Percentiles rank a stretch among this genome's conserved stretches.
These are phyloP conservation scores for Dalbergia cochinchinensis DNA, from an alignment of 306 rosid genomes.

Conservation along the genomic window DNA sequence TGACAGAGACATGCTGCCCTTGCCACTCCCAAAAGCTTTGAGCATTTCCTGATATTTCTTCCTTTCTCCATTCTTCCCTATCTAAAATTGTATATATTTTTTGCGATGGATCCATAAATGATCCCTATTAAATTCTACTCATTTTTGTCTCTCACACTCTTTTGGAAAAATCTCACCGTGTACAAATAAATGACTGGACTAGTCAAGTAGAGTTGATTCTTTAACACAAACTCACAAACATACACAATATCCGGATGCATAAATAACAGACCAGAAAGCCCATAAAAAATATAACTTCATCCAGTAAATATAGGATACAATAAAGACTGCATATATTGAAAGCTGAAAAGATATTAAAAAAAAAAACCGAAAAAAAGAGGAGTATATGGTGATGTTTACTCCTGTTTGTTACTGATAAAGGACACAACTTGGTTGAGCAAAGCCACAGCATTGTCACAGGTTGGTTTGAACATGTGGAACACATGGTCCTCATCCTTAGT, in stretches of 20 bases:
- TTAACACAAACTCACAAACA: too few relatives aligned
- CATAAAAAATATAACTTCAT: not conserved
- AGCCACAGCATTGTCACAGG: constrained; percentile 43
- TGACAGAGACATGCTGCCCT: not conserved
- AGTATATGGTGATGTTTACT: not conserved
- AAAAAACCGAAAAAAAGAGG: too few relatives aligned
- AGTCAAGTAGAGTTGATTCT: too few relatives aligned
- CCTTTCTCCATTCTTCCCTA: not conserved
- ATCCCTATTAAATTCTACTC: not conserved
- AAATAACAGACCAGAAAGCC: not conserved
- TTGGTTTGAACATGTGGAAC: constrained; percentile 64
- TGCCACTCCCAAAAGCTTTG: not conserved
- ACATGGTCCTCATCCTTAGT: constrained; percentile 61
- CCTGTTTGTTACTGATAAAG: constrained; percentile 51
- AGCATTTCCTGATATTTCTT: not conserved
- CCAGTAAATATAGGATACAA: not conserved
- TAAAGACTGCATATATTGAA: not conserved
- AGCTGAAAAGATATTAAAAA: not conserved
- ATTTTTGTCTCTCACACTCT: too few relatives aligned
- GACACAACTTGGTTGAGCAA: constrained; percentile 51
- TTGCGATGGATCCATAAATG: not conserved
- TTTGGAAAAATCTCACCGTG: not conserved
- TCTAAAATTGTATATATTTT: not conserved
- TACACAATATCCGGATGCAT: not conserved
- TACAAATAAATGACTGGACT: not conserved